Base-by-base conservation (phyloP, 1,284 basidiomycete genomes). In the Ustanciosporium gigantosporum region DNA sequence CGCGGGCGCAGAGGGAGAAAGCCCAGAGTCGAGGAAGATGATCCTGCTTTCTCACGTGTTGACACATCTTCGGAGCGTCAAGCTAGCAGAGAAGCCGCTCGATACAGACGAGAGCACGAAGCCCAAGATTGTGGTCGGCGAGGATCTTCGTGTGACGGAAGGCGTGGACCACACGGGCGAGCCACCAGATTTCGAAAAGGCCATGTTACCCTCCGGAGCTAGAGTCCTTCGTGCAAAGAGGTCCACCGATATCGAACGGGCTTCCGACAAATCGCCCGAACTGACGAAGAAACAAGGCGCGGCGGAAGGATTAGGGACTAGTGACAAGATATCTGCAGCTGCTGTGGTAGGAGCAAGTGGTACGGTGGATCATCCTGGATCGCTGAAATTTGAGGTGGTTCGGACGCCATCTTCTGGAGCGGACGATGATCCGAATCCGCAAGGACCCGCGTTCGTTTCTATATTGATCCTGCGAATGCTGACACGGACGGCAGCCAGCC, bases 381-480 rank as follows among this genome's bases (percentile, higher is more conserved):
- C 38, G 34, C 43, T 75, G 25, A 42, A 53, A 2, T 74, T 73
- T 41, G 62, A 65, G 11, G 74, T 76, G 13, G 66, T 65, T 22
- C 65, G 74, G 13, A 76, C 74, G 29, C 74, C 74, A 6, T 69
- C 73, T 19, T 43, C 40, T 17, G 64, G 64, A 25, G 60, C 57
- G 32, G 51, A 61, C 3, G 58, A 66, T 6, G 49, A 53, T 9
- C 46, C 48, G n/a, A 49, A 46, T 16, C 73, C 73, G 4, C 68
- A 65, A 29, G 74, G 74, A 27, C 53, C 65, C 2, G 70, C 74
- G 0, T 69, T 60, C 27, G 56, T 66, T 9, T 67, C 71, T 32
- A 44, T 68, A 27, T 56, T 74, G 20, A 64, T 75, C 16, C 51
- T 76, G 45, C 65, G 74, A 23, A 69, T 62, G 46, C 41, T 76